Base-by-base conservation (phyloP, 1,284 basidiomycete genomes). In the Rhizopogon hawkerae region DNA sequence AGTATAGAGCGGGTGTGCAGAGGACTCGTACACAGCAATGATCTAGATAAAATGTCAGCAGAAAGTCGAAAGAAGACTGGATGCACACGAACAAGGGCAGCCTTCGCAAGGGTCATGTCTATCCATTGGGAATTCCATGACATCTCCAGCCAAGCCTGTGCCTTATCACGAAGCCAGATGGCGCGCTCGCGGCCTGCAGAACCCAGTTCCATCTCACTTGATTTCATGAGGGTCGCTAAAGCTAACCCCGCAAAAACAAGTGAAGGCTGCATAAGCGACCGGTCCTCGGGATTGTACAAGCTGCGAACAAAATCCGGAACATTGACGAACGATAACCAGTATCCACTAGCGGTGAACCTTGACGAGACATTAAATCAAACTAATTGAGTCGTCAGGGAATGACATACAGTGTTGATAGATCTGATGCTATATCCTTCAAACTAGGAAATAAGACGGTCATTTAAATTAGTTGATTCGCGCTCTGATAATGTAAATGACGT, bases 1-100 rank as follows among this genome's bases (percentile, higher is more conserved):
- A 23, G 72, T 74, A 59, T 85, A 75, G 33, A 75, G 70, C 7
- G 84, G 83, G 53, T 89, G 83, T 5, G 79, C 76, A 1, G 83
- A 88, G 0, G 77, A 75, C 62, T 89, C 86, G 60, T 85, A 89
- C 2, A 88, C 67, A 2, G 83, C 80, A 8, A 89, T 70, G 41
- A 88, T 76, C 85, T 89, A 43, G 31, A 35, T 43, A 3, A 23
- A 5, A 44, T 31, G 44, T 57, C 46, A 54, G 41, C 37, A 51
- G 11, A 23, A 35, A 24, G 18, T 24, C 29, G 5, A 18, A 34
- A n/a, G 26, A 14, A 38, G 5, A 44, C 38, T 38, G 35, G 42
- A 52, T 13, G 14, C n/a, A 31, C 8, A 69, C 79, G 58, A 56
- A 88, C 85, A 56, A 86, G 67, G n/a, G 85, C 85, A 10, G 85